Percentiles rank a stretch among this genome's conserved stretches.
phyloP scores from a whole-genome alignment of 768 basidiomycete species.

The Favolaschia claudopus region DNA sequence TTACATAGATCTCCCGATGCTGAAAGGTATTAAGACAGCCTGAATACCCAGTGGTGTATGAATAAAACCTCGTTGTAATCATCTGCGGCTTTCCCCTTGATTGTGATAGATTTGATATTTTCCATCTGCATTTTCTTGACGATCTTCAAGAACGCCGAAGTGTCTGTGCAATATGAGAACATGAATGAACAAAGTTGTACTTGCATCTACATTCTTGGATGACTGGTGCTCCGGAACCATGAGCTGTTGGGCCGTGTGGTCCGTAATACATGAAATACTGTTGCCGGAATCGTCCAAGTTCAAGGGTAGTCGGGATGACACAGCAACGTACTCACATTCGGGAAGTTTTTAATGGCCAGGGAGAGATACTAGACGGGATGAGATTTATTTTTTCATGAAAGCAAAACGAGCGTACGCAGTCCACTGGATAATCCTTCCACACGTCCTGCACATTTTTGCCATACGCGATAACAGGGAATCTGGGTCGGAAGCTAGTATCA shows the following conservation, averaged over 20 bases:
- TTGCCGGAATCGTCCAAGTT: not conserved
- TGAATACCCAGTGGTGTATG: too few relatives aligned
- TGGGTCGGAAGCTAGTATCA: slow-evolving; percentile 32
- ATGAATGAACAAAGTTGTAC: not conserved
- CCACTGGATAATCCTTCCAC: slow-evolving; percentile 32
- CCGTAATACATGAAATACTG: slow-evolving; percentile 36
- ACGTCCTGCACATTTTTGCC: slow-evolving; percentile 32
- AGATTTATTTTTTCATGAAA: not conserved
- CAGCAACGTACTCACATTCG: slow-evolving; percentile 24
- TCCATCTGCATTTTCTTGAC: slow-evolving; percentile 34
- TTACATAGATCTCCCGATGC: slow-evolving; percentile 29
- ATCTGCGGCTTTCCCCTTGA: slow-evolving; percentile 31
- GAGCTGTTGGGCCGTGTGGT: slow-evolving; percentile 31
- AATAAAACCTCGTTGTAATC: slow-evolving; percentile 34
- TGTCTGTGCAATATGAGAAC: slow-evolving; percentile 12
- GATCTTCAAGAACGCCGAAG: slow-evolving; percentile 26
- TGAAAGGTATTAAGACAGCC: too few relatives aligned
- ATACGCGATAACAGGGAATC: slow-evolving; percentile 31
- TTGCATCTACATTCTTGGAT: slow-evolving; percentile 27
- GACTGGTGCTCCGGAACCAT: slow-evolving; percentile 32
- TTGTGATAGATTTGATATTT: slow-evolving; percentile 31
- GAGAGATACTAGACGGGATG: slow-evolving; percentile 28
- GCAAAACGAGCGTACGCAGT: slow-evolving; percentile 22
- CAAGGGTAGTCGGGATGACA: not conserved
- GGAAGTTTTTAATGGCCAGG: slow-evolving; percentile 29